Conservation (phyloP, 352 stramenopile species). For the Halophytophthora polymorphica region DNA sequence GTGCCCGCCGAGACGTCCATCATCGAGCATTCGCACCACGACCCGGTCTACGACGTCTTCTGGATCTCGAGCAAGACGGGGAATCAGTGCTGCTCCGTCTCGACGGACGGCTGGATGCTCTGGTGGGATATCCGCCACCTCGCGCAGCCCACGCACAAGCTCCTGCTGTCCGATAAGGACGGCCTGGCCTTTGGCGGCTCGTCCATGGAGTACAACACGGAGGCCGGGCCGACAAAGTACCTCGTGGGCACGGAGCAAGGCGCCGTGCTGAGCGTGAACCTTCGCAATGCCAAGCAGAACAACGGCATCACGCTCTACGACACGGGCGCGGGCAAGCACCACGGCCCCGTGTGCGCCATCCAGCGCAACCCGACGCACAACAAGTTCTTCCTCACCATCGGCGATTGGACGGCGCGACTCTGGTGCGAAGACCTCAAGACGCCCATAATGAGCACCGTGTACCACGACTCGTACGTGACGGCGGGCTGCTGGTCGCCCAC, state of each 20-base stretch:
- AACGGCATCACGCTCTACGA: constrained; percentile 97
- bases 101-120: constrained; percentile 93
- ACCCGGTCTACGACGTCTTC: constrained; percentile 96
- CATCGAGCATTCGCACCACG: constrained; percentile 97
- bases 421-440: constrained; percentile 97
- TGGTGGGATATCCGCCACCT: constrained; percentile 90
- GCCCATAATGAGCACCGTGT: constrained; percentile 97
- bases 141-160: constrained; percentile 77
- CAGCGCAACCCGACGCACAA: constrained; percentile 96
- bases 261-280: constrained; percentile 93
- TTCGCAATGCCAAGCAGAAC: constrained; percentile 96
- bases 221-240: constrained; percentile 96
- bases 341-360: constrained; percentile 94
- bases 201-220: constrained; percentile 96
- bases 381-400: constrained; percentile 98
- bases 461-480: constrained; percentile 95
- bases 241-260: constrained; percentile 97
- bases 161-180: constrained; percentile 73
- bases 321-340: constrained; percentile 92
- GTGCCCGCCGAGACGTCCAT: constrained; percentile 90
- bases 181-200: constrained; percentile 90
- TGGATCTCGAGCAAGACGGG: constrained; percentile 96
- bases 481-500: constrained; percentile 96
- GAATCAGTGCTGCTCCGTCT: constrained; percentile 95
- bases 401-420: constrained; percentile 95